A percentile compares a stretch with the other conserved stretches of the same genome.
Conservation (phyloP, 108 stramenopile genomes). For the Fragilariopsis cylindrus region DNA sequence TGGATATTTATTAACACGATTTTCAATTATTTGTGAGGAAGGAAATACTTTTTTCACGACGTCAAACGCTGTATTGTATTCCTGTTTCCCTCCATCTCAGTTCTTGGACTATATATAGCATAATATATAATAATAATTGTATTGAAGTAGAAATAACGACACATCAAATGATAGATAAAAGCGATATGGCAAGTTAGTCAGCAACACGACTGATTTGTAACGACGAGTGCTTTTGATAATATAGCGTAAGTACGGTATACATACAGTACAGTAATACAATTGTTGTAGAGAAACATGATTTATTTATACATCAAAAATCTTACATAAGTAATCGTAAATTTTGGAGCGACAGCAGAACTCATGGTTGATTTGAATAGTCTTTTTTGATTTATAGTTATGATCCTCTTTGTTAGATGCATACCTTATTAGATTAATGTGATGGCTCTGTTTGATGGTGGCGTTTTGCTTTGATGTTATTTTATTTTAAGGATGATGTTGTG, state of each 20-base stretch:
- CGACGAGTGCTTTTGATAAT: too few relatives aligned
- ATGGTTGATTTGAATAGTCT: background rate
- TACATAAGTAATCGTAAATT: slow-evolving; percentile 42
- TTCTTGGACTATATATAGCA: slow-evolving; percentile 38
- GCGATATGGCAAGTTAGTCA: too few relatives aligned
- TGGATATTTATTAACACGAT: slow-evolving; percentile 50
- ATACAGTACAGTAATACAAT: too few relatives aligned
- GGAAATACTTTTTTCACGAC: slow-evolving; percentile 49
- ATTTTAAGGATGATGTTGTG: too few relatives aligned
- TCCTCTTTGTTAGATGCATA: too few relatives aligned
- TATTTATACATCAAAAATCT: background rate
- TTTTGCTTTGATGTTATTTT: too few relatives aligned
- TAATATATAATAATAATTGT: background rate
- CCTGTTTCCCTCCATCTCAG: slow-evolving; percentile 69
- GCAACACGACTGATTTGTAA: too few relatives aligned
- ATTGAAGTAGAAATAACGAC: background rate
- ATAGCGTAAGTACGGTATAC: background rate
- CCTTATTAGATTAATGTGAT: too few relatives aligned
- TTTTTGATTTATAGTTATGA: background rate
- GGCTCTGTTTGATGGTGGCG: too few relatives aligned
- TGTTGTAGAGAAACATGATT: background rate
- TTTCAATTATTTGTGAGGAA: slow-evolving; percentile 34
- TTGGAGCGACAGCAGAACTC: background rate
- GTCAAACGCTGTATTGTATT: slow-evolving; percentile 40
- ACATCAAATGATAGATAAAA: background rate